Evolutionary conservation across 2,329 filamentous ascomycete species (phyloP), one percentile per base, ranked within the genome.

Genomic region (Trichoderma semiorbis): DNA sequence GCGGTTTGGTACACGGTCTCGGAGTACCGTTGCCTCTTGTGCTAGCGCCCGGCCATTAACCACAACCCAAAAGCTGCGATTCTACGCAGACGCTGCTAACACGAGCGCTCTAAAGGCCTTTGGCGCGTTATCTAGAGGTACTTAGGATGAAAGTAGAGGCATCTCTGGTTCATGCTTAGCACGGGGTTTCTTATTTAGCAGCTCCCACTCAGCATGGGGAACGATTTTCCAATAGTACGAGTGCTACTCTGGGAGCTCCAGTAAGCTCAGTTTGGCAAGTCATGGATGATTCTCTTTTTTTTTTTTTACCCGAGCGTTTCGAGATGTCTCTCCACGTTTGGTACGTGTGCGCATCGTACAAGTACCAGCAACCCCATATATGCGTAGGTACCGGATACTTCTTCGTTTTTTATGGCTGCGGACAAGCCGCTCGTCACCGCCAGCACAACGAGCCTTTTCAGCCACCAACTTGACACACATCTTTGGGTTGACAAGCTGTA

Each of bases 21-120:
- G 65, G 53, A 68, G 65, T 68, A 58, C 34, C 65, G 21, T 18
- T 68, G 26, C 50, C 12, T 21, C 53, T 58, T 69, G 65, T 69
- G 32, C 36, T 69, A 61, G 65, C 55, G 65, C 65, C 65, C 55
- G 55, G n/a, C 24, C 32, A 26, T 60, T 21, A 47, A 21, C 55
- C 55, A 61, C 7, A 11, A 24, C 18, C 47, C 11, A 69, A 32
- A 61, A 36, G 10, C 26, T 21, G 55, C 55, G 3, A 30, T 30
- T n/a, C 16, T n/a, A 2, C 6, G 55, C 26, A 58, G 26, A 8
- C 28, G 55, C 26, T 21, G 55, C 28, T 34, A 21, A 58, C 55
- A 58, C 2, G 28, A 28, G 28, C 3, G 34, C 16, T 69, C 10
- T 28, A 47, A 30, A 26, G 12, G 21, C 32, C n/a, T 39, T 26